These are phyloP conservation scores for Pythium myriotylum DNA, from an alignment of 352 stramenopile species.

Conservation along the genomic window DNA sequence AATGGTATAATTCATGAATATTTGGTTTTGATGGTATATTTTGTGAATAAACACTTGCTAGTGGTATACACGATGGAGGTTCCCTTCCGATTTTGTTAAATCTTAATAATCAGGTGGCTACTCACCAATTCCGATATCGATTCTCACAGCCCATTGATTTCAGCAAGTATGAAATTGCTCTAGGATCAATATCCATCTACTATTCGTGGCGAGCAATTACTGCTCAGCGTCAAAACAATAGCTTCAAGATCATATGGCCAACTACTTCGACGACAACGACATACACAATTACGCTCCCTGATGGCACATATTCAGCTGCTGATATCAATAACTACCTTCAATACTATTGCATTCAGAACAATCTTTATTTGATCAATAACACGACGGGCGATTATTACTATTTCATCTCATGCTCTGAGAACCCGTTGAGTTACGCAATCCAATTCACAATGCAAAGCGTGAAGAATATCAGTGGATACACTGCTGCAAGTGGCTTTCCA, in stretches of 20 bases:
- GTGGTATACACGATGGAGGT: too few relatives aligned
- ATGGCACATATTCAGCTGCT: conserved; percentile 26
- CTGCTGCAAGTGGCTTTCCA: conserved; percentile 18
- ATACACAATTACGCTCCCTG: conserved; percentile 27
- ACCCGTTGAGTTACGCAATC: conserved; percentile 23
- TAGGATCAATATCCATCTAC: conserved; percentile 23
- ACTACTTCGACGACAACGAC: conserved; percentile 26
- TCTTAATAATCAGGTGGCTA: conserved; percentile 24
- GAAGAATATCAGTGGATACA: conserved; percentile 17
- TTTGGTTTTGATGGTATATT: too few relatives aligned
- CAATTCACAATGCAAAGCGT: conserved; percentile 20
- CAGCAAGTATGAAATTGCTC: conserved; percentile 23
- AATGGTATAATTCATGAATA: too few relatives aligned
- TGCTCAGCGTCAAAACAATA: conserved; percentile 18
- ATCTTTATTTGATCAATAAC: conserved; percentile 29
- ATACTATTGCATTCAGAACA: conserved; percentile 34
- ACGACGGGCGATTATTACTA: conserved; percentile 28
- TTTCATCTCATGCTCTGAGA: conserved; percentile 26
- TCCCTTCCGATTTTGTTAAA: conserved; percentile 26
- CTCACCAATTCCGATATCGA: conserved; percentile 24
- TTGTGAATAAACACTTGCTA: too few relatives aligned
- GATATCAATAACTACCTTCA: conserved; percentile 32
- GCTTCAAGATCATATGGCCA: conserved; percentile 32
- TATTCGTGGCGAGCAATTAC: conserved; percentile 24
- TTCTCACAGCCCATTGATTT: conserved; percentile 21